Conservation (phyloP, 2,329 filamentous ascomycete genomes). For the Sarocladium kiliense region DNA sequence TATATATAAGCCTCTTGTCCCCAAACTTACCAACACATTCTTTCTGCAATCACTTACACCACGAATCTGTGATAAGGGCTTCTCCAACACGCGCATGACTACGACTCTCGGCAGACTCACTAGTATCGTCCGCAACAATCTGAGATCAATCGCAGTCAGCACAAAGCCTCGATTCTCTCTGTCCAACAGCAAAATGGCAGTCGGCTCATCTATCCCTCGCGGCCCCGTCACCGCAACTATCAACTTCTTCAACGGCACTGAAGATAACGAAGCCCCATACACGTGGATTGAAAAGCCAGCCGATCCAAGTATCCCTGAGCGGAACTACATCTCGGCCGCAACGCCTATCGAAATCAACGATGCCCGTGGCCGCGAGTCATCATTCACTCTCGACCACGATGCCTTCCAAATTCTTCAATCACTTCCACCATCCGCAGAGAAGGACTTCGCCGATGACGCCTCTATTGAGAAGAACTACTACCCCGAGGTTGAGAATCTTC, state of each 20-base stretch:
- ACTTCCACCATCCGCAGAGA: conserved; percentile 50
- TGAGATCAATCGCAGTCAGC: background rate
- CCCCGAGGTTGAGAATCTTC: conserved; percentile 70
- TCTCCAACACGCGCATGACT: no score
- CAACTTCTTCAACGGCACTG: conserved; percentile 59
- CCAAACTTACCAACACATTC: no score
- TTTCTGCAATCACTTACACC: no score
- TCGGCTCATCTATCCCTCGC: conserved; percentile 33
- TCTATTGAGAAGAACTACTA: conserved; percentile 73
- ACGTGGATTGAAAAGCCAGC: conserved; percentile 63
- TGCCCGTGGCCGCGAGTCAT: conserved; percentile 63
- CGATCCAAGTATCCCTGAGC: conserved; percentile 48
- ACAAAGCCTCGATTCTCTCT: background rate
- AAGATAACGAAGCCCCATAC: conserved; percentile 55
- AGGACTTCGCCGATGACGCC: conserved; percentile 62
- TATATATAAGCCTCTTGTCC: no score
- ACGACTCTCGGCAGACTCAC: background rate
- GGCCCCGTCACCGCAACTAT: conserved; percentile 60
- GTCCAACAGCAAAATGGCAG: background rate
- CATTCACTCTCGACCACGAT: conserved; percentile 65
- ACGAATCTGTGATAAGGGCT: no score
- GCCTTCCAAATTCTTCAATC: conserved; percentile 65
- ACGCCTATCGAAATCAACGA: conserved; percentile 61
- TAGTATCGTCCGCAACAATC: background rate
- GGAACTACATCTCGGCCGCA: conserved; percentile 54